phyloP scores from a whole-genome alignment of 2,329 filamentous ascomycete genomes.

The Calonectria crousiana region DNA sequence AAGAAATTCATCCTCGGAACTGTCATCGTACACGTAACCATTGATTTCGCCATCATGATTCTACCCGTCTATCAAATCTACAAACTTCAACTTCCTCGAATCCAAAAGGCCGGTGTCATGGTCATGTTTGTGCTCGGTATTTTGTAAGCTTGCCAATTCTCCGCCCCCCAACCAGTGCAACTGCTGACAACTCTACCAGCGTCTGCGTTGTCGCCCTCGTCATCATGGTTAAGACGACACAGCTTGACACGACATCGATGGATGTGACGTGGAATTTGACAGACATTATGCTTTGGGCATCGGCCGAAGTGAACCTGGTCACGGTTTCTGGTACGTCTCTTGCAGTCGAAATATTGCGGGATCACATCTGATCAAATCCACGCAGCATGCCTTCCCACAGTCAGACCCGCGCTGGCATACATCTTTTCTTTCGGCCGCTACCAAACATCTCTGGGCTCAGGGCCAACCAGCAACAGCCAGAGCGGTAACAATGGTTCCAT shows the following conservation, averaged over 20 bases:
- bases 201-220: conserved; percentile 38
- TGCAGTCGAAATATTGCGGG: accelerated
- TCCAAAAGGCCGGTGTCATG: conserved; percentile 45
- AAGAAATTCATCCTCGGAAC: conserved; percentile 50
- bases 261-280: conserved; percentile 40
- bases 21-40: conserved; percentile 44
- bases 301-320: conserved; percentile 41
- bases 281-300: conserved; percentile 40
- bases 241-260: conserved; percentile 25
- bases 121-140: conserved; percentile 48
- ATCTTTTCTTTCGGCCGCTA: conserved; percentile 35
- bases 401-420: conserved; percentile 37
- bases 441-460: conserved; percentile 27
- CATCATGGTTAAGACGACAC: conserved; percentile 33
- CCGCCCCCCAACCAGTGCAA: not conserved
- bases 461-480: conserved; percentile 33
- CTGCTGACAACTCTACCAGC: conserved; percentile 3
- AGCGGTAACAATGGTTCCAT: conserved; percentile 40
- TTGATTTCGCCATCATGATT: conserved; percentile 47
- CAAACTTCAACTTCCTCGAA: conserved; percentile 43
- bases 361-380: not conserved
- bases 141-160: conserved; percentile 37
- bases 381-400: conserved; percentile 37
- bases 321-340: conserved; percentile 36
- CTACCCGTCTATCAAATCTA: conserved; percentile 47